These are phyloP conservation scores for Ascochyta koolunga DNA, from an alignment of 2,329 filamentous ascomycete species.

Conservation along the genomic window DNA sequence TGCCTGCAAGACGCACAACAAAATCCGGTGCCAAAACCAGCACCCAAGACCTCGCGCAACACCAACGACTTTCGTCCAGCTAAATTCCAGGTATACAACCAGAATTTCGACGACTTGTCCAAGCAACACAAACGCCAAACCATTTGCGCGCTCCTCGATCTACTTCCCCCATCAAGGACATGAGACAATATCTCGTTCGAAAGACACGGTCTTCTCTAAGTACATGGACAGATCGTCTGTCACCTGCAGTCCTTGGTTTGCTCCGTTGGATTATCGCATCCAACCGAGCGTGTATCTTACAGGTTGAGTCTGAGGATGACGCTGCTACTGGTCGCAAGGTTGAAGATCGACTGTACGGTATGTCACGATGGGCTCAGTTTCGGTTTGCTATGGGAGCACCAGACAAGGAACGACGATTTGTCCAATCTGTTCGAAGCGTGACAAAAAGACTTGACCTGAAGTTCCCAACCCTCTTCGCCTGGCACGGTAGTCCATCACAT, in stretches of 20 bases:
- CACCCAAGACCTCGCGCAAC: neutral
- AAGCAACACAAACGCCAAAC: slow-evolving; percentile 54
- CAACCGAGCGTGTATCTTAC: slow-evolving; percentile 83
- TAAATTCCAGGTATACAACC: slow-evolving; percentile 55
- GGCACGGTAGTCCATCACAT: slow-evolving; percentile 76
- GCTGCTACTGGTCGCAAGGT: slow-evolving; percentile 35
- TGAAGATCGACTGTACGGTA: slow-evolving; percentile 65
- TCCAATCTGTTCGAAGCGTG: slow-evolving; percentile 63
- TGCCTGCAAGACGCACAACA: neutral
- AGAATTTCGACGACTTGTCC: slow-evolving; percentile 63
- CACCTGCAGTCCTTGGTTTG: slow-evolving; percentile 69
- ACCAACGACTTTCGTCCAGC: slow-evolving; percentile 39
- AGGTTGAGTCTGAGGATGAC: slow-evolving; percentile 61
- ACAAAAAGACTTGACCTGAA: slow-evolving; percentile 48
- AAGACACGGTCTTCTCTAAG: slow-evolving; percentile 49
- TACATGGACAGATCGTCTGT: slow-evolving; percentile 65
- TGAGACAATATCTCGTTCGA: slow-evolving; percentile 58
- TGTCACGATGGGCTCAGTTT: slow-evolving; percentile 77
- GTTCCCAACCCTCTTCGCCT: slow-evolving; percentile 79
- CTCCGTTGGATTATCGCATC: slow-evolving; percentile 90
- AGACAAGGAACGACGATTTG: slow-evolving; percentile 83
- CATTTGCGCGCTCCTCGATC: slow-evolving; percentile 61
- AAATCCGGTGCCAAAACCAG: neutral
- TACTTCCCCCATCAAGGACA: slow-evolving; percentile 67
- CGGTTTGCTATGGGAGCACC: slow-evolving; percentile 86